Conservation (phyloP, 129 eudicot species). For the Flaveria linearis region DNA sequence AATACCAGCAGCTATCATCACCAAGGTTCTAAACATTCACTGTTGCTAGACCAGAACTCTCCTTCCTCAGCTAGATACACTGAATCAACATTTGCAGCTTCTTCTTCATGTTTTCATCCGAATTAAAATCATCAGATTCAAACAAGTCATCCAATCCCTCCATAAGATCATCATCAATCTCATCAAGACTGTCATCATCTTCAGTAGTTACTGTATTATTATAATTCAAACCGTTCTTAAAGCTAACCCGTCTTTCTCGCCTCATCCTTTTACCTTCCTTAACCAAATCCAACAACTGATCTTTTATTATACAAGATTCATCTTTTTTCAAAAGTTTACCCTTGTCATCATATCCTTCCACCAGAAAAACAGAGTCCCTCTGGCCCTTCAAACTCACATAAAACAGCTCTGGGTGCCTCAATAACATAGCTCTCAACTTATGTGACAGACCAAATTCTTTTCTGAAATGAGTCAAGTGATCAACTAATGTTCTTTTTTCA, state of each 20-base stretch:
- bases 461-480: conserved; percentile 87
- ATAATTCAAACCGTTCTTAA: conserved; percentile 13
- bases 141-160: conserved; percentile 71
- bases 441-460: conserved; percentile 93
- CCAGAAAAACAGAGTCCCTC: conserved; percentile 87
- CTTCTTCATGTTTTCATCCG: conserved; percentile 48
- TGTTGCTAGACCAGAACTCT: conserved; percentile 60
- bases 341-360: conserved; percentile 72
- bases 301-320: conserved; percentile 44
- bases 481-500: conserved; percentile 83
- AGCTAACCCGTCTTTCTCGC: conserved; percentile 48
- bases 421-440: conserved; percentile 75
- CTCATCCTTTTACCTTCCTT: conserved; percentile 73
- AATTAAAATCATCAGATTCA: conserved; percentile 42
- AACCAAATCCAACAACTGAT: conserved; percentile 59
- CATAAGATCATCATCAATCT: conserved; percentile 38
- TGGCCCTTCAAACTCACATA: conserved; percentile 84
- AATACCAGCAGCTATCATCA: conserved; percentile 28
- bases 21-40: conserved; percentile 58
- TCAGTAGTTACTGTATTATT: conserved; percentile 30
- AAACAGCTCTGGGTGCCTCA: conserved; percentile 93
- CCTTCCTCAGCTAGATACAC: conserved; percentile 28
- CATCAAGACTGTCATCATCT: conserved; percentile 40
- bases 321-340: conserved; percentile 72
- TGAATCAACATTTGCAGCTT: conserved; percentile 35